Evolutionary conservation across 768 basidiomycete genomes (phyloP).

Genomic region (Cytidiella melzeri): DNA sequence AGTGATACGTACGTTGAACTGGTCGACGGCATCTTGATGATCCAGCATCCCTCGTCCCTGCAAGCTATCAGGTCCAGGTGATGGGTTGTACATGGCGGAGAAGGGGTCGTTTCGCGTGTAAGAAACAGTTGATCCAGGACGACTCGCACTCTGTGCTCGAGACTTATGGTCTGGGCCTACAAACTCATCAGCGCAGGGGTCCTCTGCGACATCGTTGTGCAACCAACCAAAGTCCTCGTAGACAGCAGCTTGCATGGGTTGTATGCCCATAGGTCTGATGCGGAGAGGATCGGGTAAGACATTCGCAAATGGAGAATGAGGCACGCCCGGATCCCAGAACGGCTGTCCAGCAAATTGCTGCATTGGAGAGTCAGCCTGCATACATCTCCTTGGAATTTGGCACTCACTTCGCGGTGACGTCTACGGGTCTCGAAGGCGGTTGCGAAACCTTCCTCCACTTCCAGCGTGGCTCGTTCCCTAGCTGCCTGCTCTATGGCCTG

Average conservation of each 20-base stretch:
- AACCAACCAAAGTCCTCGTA: constrained; percentile 88
- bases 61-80: constrained; percentile 52
- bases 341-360: constrained; percentile 64
- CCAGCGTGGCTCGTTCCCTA: constrained; percentile 90
- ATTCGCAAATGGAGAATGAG: constrained; percentile 59
- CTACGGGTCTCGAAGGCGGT: constrained; percentile 77
- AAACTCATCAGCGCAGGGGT: constrained; percentile 9
- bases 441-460: constrained; percentile 87
- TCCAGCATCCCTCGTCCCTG: constrained; percentile 41
- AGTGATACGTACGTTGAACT: constrained; percentile 56
- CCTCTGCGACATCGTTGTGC: no score
- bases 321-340: constrained; percentile 86
- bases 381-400: neutral
- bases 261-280: constrained; percentile 77
- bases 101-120: constrained; percentile 46
- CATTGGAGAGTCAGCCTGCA: neutral
- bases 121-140: constrained; percentile 67
- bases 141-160: constrained; percentile 39
- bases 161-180: constrained; percentile 54
- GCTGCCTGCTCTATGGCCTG: constrained; percentile 94
- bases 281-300: constrained; percentile 85
- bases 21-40: constrained; percentile 84
- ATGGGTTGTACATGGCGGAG: constrained; percentile 47
- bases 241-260: constrained; percentile 75
- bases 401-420: constrained; percentile 74